Evolutionary conservation across 2,329 filamentous ascomycete species (phyloP).

Genomic region (Paecilomyces niveus): DNA sequence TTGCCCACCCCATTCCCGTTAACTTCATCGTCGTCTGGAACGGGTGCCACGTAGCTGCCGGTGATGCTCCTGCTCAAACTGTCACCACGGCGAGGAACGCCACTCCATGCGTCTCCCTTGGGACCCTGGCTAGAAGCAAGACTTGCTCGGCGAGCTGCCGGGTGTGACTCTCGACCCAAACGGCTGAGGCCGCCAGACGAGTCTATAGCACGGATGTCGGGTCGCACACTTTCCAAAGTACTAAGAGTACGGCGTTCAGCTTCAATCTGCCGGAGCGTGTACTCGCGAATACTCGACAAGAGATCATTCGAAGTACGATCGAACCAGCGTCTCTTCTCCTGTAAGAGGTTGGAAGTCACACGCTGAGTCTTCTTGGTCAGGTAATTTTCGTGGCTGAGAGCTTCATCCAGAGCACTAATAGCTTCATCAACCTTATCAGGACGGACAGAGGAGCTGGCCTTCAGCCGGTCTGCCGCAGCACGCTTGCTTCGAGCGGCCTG

Average conservation of each 20-base stretch:
- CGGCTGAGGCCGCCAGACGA: constrained; percentile 81
- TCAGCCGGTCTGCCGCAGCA: constrained; percentile 79
- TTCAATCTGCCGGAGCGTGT: constrained; percentile 90
- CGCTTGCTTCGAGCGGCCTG: constrained; percentile 75
- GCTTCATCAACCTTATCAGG: constrained; percentile 97
- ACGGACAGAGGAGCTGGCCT: constrained; percentile 76
- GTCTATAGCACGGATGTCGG: constrained; percentile 90
- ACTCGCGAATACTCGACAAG: constrained; percentile 77
- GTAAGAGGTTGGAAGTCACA: constrained; percentile 80
- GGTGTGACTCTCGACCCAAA: constrained; percentile 81
- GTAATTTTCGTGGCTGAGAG: constrained; percentile 70
- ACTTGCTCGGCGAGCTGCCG: constrained; percentile 63
- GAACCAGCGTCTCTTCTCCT: constrained; percentile 89
- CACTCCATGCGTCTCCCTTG: constrained; percentile 97
- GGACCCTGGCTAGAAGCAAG: constrained; percentile 86
- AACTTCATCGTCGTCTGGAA: constrained; percentile 53
- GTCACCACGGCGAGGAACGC: constrained; percentile 76
- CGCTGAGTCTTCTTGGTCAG: constrained; percentile 78
- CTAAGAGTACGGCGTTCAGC: constrained; percentile 86
- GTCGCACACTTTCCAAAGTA: constrained; percentile 85
- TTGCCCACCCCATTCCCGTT: constrained; percentile 35
- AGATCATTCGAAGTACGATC: constrained; percentile 77
- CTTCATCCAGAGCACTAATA: constrained; percentile 84
- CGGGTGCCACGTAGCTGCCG: constrained; percentile 59
- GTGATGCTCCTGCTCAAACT: constrained; percentile 71